These are phyloP conservation scores for Penicillium riverlandense DNA, from an alignment of 495 filamentous ascomycete genomes.

Conservation along the genomic window DNA sequence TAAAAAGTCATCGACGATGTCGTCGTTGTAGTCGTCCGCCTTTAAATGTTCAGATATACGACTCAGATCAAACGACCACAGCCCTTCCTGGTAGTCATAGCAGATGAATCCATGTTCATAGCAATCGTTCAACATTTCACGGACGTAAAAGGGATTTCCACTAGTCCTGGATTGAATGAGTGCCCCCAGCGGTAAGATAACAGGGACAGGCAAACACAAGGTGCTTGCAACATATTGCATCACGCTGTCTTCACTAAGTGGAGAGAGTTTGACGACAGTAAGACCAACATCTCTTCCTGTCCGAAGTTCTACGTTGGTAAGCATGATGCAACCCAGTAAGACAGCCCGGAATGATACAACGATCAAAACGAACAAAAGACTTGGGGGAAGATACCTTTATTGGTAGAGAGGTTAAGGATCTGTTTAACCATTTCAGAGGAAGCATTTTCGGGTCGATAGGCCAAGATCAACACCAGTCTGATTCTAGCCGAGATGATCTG, in stretches of 20 bases:
- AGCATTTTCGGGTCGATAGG: background rate
- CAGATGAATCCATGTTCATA: conserved; percentile 64
- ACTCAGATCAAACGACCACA: conserved; percentile 64
- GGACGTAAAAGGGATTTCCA: conserved; percentile 68
- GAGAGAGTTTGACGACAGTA: conserved; percentile 51
- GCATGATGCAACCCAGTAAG: too few relatives aligned
- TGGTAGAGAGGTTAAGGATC: too few relatives aligned
- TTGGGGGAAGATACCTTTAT: too few relatives aligned
- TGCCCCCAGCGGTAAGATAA: conserved; percentile 29
- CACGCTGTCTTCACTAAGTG: conserved; percentile 56
- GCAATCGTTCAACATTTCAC: conserved; percentile 65
- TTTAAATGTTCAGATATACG: conserved; percentile 61
- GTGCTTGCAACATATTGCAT: conserved; percentile 33
- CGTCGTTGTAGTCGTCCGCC: conserved; percentile 52
- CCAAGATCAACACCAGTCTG: conserved; percentile 58
- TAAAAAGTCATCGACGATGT: conserved; percentile 60
- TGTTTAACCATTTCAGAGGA: too few relatives aligned
- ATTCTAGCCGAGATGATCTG: conserved; percentile 54
- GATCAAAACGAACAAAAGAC: too few relatives aligned
- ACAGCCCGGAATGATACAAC: too few relatives aligned
- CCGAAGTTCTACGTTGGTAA: too few relatives aligned
- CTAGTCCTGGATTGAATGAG: conserved; percentile 62
- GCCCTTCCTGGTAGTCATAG: conserved; percentile 58
- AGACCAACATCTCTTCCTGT: conserved; percentile 15
- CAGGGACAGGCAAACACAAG: conserved; percentile 21